Percentiles rank a stretch among this genome's conserved stretches.
Conservation (phyloP, 108 stramenopile species). For the Aureococcus anophagefferens region DNA sequence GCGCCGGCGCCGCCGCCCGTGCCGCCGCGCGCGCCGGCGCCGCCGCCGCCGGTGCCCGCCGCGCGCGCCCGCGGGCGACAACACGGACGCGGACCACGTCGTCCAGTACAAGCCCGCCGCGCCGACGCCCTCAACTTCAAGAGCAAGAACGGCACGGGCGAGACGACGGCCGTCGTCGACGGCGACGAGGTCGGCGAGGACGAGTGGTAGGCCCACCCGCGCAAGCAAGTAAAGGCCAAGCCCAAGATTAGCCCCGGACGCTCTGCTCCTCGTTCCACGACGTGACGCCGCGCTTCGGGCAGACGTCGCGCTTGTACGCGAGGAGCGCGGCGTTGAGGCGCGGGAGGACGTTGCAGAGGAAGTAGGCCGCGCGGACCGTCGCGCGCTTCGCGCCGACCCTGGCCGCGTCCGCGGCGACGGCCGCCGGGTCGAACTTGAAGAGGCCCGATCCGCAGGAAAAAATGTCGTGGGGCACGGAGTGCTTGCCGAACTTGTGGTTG, state of each 20-base stretch:
- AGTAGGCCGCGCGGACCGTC: background rate
- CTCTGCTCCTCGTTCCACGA: background rate
- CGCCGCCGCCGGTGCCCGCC: background rate
- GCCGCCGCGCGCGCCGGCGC: no score
- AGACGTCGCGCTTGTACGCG: background rate
- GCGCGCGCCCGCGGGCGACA: background rate
- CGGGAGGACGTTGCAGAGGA: background rate
- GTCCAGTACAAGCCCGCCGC: background rate
- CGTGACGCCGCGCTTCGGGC: background rate
- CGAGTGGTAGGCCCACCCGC: no score
- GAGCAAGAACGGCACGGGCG: background rate
- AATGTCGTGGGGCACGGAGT: conserved; percentile 56
- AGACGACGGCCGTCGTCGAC: background rate
- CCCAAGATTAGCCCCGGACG: no score
- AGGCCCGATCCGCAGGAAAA: conserved; percentile 43
- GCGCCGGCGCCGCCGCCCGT: background rate
- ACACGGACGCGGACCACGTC: background rate
- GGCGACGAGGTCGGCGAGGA: background rate
- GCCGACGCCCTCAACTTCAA: background rate
- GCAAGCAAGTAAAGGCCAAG: no score
- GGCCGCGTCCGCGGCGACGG: background rate
- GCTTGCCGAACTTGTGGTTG: conserved; percentile 64
- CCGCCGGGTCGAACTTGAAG: background rate
- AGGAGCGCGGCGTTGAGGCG: background rate
- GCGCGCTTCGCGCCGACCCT: no score